Evolutionary conservation across 768 basidiomycete species (phyloP).

Genomic region (Mycena epipterygia): DNA sequence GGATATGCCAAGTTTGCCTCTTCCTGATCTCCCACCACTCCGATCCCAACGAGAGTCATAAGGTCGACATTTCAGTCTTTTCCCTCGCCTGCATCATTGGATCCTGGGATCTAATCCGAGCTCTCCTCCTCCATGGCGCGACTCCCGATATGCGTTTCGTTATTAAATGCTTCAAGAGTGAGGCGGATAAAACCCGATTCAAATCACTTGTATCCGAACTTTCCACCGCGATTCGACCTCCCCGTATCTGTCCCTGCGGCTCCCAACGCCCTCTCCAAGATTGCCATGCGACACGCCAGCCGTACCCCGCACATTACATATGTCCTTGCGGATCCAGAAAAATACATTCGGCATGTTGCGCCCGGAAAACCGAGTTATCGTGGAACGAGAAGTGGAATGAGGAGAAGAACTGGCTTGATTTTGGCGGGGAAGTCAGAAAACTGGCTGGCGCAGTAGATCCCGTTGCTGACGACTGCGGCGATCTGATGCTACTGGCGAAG

Average conservation of each 20-base stretch:
- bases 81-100: background rate
- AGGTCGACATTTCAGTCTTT: background rate
- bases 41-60: slow-evolving; percentile 3
- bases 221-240: background rate
- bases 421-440: background rate
- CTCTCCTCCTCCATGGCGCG: slow-evolving; percentile 10
- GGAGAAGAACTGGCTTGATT: background rate
- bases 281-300: background rate
- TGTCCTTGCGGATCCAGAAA: slow-evolving; percentile 9
- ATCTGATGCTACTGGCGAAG: background rate
- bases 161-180: background rate
- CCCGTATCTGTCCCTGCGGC: slow-evolving; percentile 9
- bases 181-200: background rate
- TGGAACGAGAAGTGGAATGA: background rate
- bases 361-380: background rate
- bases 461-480: background rate
- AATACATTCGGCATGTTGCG: background rate
- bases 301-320: background rate
- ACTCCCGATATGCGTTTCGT: background rate
- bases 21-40: slow-evolving; percentile 5
- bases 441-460: background rate
- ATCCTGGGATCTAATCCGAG: background rate
- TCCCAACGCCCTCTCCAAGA: background rate
- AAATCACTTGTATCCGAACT: background rate
- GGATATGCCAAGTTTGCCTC: background rate